Percentiles rank a stretch among this genome's conserved stretches.
Evolutionary conservation across 2,329 filamentous ascomycete genomes (phyloP).

Genomic region (Fonsecaea monophora): DNA sequence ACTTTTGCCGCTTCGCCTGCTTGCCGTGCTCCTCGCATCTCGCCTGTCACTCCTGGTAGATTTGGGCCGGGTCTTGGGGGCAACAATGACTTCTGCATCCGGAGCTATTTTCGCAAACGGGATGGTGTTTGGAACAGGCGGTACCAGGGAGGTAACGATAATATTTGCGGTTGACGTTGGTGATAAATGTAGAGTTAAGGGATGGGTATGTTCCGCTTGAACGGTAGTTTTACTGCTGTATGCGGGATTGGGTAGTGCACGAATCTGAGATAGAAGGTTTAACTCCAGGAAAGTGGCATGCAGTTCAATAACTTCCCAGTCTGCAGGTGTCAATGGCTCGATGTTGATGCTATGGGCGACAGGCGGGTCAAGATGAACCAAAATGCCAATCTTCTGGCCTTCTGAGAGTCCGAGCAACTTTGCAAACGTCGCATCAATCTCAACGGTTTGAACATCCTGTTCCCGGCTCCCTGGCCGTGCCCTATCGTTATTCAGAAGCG

Average conservation of each 20-base stretch:
- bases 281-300: slow-evolving; percentile 95
- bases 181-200: slow-evolving; percentile 89
- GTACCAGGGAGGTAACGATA: slow-evolving; percentile 80
- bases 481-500: slow-evolving; percentile 64
- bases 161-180: slow-evolving; percentile 96
- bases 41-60: slow-evolving; percentile 66
- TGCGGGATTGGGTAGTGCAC: slow-evolving; percentile 86
- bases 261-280: slow-evolving; percentile 90
- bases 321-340: slow-evolving; percentile 90
- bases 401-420: slow-evolving; percentile 77
- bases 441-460: slow-evolving; percentile 77
- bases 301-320: slow-evolving; percentile 98
- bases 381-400: slow-evolving; percentile 74
- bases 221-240: slow-evolving; percentile 59
- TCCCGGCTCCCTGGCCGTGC: slow-evolving; percentile 75
- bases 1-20: slow-evolving; percentile 77
- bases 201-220: slow-evolving; percentile 68
- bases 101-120: slow-evolving; percentile 91
- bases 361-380: slow-evolving; percentile 86
- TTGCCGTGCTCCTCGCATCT: slow-evolving; percentile 81
- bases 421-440: slow-evolving; percentile 86
- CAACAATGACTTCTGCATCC: slow-evolving; percentile 95
- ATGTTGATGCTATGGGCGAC: slow-evolving; percentile 94
- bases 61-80: slow-evolving; percentile 85
- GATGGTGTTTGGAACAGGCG: slow-evolving; percentile 69